These are phyloP conservation scores for Usnea hakonensis DNA, from an alignment of 495 filamentous ascomycete genomes.

Conservation along the genomic window DNA sequence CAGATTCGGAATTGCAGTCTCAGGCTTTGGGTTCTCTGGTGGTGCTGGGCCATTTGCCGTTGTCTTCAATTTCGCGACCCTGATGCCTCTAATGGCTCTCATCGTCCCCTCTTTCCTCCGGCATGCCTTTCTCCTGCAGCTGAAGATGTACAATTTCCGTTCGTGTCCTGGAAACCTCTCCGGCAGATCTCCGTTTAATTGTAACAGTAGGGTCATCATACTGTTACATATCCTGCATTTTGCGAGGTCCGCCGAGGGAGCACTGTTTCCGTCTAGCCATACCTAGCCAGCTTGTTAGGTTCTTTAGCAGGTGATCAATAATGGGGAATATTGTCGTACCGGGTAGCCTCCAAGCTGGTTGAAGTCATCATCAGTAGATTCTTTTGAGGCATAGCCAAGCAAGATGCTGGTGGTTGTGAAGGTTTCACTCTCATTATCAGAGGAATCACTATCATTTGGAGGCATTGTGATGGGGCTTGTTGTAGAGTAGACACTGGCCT, in stretches of 20 bases:
- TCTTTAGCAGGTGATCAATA: background rate
- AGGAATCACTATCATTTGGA: constrained; percentile 71
- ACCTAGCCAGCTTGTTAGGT: constrained; percentile 43
- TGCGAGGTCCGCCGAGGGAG: constrained; percentile 71
- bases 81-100: constrained; percentile 58
- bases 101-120: constrained; percentile 75
- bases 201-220: constrained; percentile 75
- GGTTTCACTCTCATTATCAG: constrained; percentile 50
- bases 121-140: constrained; percentile 71
- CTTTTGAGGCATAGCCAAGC: constrained; percentile 80
- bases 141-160: constrained; percentile 75
- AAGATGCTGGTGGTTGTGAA: constrained; percentile 84
- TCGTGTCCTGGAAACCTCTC: constrained; percentile 80
- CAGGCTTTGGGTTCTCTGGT: constrained; percentile 18
- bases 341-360: constrained; percentile 83
- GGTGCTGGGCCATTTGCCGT: constrained; percentile 22
- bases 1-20: constrained; percentile 33
- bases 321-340: constrained; percentile 44
- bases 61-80: constrained; percentile 34
- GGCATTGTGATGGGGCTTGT: constrained; percentile 47
- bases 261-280: constrained; percentile 63
- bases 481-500: background rate
- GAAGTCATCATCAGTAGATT: constrained; percentile 74
- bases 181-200: constrained; percentile 86
- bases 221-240: constrained; percentile 85